Conservation (phyloP, 805 yeast genomes). For the Pichia exigua region DNA sequence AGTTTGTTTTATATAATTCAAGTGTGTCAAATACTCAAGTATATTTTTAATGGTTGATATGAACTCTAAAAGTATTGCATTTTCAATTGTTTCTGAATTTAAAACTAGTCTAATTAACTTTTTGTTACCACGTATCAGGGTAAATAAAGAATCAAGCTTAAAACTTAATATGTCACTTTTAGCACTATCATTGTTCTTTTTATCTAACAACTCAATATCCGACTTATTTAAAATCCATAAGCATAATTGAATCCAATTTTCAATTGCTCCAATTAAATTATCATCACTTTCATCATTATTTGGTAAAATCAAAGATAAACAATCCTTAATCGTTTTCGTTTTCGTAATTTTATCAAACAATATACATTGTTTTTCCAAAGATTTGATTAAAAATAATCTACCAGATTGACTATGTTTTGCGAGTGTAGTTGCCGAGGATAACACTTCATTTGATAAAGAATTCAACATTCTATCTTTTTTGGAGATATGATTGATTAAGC, state of each 20-base stretch:
- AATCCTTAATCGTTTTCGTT: slow-evolving; percentile 50
- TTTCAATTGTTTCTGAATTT: not conserved
- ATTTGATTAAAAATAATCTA: slow-evolving; percentile 19
- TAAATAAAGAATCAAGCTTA: slow-evolving; percentile 7
- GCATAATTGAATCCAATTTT: not conserved
- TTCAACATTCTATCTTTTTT: slow-evolving; percentile 58
- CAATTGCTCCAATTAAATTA: not conserved
- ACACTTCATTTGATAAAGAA: slow-evolving; percentile 52
- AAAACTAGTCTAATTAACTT: slow-evolving; percentile 2
- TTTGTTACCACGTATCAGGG: slow-evolving; percentile 10
- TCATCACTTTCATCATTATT: not conserved
- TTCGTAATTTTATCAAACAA: slow-evolving; percentile 74
- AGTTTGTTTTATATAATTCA: not conserved
- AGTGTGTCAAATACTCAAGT: slow-evolving; percentile 1
- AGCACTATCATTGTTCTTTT: slow-evolving; percentile 8
- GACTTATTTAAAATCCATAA: slow-evolving; percentile 8
- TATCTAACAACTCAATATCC: slow-evolving; percentile 3
- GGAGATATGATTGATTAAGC: slow-evolving; percentile 68
- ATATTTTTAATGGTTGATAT: not conserved
- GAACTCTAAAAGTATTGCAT: not conserved
- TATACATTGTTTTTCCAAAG: slow-evolving; percentile 45
- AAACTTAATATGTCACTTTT: slow-evolving; percentile 7
- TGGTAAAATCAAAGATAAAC: slow-evolving; percentile 25
- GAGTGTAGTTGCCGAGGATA: slow-evolving; percentile 35
- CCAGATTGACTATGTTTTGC: slow-evolving; percentile 32